phyloP scores from a whole-genome alignment of 23 red algal genomes.

The Agarophyton chilense region DNA sequence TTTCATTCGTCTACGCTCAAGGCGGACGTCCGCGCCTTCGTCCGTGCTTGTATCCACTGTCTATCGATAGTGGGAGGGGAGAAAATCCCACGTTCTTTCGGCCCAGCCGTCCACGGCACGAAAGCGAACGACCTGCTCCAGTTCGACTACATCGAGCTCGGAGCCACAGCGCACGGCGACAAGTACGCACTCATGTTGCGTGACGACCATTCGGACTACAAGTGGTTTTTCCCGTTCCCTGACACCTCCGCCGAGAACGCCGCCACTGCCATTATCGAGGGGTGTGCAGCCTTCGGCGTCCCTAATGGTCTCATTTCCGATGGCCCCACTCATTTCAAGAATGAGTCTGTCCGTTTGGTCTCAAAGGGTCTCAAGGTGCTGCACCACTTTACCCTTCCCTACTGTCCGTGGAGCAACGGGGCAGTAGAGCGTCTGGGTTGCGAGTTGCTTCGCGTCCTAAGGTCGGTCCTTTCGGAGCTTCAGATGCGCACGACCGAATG shows the following conservation, averaged over 20 bases:
- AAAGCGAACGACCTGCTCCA: slow-evolving; percentile 45
- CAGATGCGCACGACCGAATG: not conserved
- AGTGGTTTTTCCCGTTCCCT: slow-evolving; percentile 6
- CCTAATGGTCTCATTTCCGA: slow-evolving; percentile 17
- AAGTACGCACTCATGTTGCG: slow-evolving; percentile 33
- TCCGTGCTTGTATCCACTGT: slow-evolving; percentile 49
- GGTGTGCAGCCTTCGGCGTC: slow-evolving; percentile 30
- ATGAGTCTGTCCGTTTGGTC: slow-evolving; percentile 22
- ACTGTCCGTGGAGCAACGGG: slow-evolving; percentile 27
- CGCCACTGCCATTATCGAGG: slow-evolving; percentile 1
- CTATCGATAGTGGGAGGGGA: slow-evolving; percentile 40
- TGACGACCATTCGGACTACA: slow-evolving; percentile 41
- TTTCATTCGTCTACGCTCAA: slow-evolving; percentile 6
- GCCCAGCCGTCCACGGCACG: not conserved
- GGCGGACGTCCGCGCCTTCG: slow-evolving; percentile 43
- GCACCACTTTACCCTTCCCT: slow-evolving; percentile 49
- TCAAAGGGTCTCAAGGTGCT: slow-evolving; percentile 3
- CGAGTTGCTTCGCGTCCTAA: not conserved
- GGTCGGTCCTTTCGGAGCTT: slow-evolving; percentile 15
- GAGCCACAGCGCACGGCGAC: not conserved
- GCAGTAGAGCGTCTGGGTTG: not conserved
- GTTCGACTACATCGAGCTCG: slow-evolving; percentile 54
- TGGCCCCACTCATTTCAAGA: slow-evolving; percentile 49
- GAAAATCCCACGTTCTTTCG: slow-evolving; percentile 39
- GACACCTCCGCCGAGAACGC: slow-evolving; percentile 47